Conservation (phyloP, 2,329 filamentous ascomycete genomes). For the Trichoderma sp. region DNA sequence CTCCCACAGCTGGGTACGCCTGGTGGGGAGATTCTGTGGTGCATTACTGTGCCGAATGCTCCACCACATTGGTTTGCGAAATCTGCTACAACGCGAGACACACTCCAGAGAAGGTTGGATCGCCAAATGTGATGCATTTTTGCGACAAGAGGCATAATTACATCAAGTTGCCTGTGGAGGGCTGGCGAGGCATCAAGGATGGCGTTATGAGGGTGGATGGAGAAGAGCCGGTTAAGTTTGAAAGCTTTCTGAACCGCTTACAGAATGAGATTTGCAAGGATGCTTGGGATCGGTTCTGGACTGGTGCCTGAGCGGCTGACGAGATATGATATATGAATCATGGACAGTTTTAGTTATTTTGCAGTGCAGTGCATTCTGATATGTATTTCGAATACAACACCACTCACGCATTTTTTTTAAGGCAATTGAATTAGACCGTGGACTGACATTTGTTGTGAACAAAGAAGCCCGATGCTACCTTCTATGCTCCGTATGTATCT, state of each 20-base stretch:
- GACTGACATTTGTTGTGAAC: background rate
- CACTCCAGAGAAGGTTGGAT: conserved; percentile 13
- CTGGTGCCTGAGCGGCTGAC: background rate
- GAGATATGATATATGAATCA: background rate
- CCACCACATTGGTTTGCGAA: conserved; percentile 27
- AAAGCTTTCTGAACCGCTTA: conserved; percentile 24
- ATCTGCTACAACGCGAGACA: conserved; percentile 25
- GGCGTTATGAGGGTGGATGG: conserved; percentile 27
- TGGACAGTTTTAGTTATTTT: background rate
- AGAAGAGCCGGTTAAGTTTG: conserved; percentile 23
- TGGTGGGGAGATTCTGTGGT: conserved; percentile 26
- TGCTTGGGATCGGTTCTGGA: conserved; percentile 25
- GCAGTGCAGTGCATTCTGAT: background rate
- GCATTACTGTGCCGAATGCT: conserved; percentile 29
- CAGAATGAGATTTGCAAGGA: conserved; percentile 25
- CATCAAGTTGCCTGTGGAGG: conserved; percentile 27
- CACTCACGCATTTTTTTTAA: background rate
- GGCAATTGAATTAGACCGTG: background rate
- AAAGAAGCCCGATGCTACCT: background rate
- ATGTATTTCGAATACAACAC: background rate
- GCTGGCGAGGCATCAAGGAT: conserved; percentile 29
- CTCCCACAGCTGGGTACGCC: conserved; percentile 17
- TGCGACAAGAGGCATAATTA: conserved; percentile 28
- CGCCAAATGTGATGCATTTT: conserved; percentile 9
- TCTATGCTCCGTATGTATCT: background rate